Base-by-base conservation (phyloP, 1,139 yeast species). In the Saccharomyces pastorianus region DNA sequence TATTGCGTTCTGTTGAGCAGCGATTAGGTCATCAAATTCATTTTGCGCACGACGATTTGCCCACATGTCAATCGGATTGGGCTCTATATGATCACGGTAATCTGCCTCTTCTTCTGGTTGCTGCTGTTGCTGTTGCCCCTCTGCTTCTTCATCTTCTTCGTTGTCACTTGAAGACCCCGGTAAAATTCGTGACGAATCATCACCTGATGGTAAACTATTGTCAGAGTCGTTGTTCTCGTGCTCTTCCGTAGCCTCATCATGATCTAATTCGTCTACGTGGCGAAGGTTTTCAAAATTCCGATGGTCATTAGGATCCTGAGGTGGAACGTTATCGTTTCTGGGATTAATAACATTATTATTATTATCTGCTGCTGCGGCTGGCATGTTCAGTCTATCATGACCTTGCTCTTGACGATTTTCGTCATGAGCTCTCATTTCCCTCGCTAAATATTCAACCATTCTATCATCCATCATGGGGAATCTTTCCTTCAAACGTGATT, bases 401-500 rank as follows among this genome's bases (percentile, higher is more conserved):
- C 44, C 44, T 17, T 38, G 28, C 50, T 51, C 42, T 53, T 46
- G 48, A 20, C 48, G 48, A 5, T 27, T 28, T 46, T 46, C 32
- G 9, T 38, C 44, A 38, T 38, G 44, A 9, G 59, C 62, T 50
- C 61, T 59, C 56, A 66, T 59, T 48, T 68, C 58, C 31, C 63
- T 66, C 31, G 64, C 65, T 8, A 63, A 57, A 41, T 65, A 61
- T 44, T 66, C 63, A 13, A 64, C 54, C 51, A 64, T 63, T 46
- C 62, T 64, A 38, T 66, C 67, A 55, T 63, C 65, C 65, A 67
- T 64, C 56, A 57, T 59, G 11, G 70, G 69, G 53, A 64, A 66
- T 47, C 63, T 59, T 42, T 58, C 66, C 55, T 56, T 62, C 44
- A 64, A 51, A 47, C 61, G 65, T 13, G 59, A 58, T 50, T 60